phyloP scores from a whole-genome alignment of 352 stramenopile species.

The Phytophthora pinifolia region DNA sequence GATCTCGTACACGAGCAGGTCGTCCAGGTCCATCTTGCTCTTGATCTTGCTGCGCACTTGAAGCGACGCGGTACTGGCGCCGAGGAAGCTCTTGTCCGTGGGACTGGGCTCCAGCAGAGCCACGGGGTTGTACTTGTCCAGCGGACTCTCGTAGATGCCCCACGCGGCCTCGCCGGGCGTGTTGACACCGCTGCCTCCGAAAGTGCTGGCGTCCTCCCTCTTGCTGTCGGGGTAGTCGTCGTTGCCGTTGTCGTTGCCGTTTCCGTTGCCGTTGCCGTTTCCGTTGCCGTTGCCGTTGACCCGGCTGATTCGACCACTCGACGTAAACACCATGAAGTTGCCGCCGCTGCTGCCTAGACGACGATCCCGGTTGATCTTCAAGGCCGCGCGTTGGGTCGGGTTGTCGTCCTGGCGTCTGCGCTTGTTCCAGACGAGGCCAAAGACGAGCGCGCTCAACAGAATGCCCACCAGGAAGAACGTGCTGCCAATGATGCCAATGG shows the following conservation, averaged over 20 bases:
- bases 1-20: conserved; percentile 78
- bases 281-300: conserved; percentile 24
- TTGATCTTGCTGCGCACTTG: conserved; percentile 41
- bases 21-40: conserved; percentile 56
- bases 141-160: conserved; percentile 31
- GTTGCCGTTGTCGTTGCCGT: conserved; percentile 19
- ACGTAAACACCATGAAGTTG: conserved; percentile 34
- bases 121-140: conserved; percentile 50
- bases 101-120: conserved; percentile 65
- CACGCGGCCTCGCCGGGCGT: conserved; percentile 20
- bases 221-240: conserved; percentile 43
- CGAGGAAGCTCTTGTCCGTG: conserved; percentile 23
- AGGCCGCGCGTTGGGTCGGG: conserved; percentile 5
- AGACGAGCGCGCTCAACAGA: conserved; percentile 38
- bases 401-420: conserved; percentile 17
- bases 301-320: conserved; percentile 30
- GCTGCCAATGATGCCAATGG: conserved; percentile 53
- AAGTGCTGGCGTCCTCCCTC: conserved; percentile 49
- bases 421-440: conserved; percentile 38
- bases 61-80: conserved; percentile 32
- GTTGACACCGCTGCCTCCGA: conserved; percentile 36
- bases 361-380: conserved; percentile 34
- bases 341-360: conserved; percentile 32
- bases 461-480: conserved; percentile 48
- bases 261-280: conserved; percentile 22